Conservation (phyloP, 2,329 filamentous ascomycete genomes). For the Ceratocystis ficicola region DNA sequence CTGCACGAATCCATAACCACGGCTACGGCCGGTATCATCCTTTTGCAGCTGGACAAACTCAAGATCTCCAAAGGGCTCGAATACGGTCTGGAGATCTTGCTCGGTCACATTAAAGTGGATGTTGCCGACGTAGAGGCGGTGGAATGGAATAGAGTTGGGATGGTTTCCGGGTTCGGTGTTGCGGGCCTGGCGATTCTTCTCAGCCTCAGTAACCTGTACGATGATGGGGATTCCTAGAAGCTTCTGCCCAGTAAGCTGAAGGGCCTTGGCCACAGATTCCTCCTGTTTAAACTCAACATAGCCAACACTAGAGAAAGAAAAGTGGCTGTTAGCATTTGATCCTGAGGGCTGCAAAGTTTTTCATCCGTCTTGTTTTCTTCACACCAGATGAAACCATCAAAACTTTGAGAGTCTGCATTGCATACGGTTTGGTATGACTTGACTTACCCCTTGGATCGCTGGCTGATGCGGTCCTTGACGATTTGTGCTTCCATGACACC, state of each 20-base stretch:
- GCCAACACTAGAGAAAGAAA: conserved; percentile 56
- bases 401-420: too few relatives aligned
- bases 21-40: conserved; percentile 78
- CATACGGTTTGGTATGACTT: conserved; percentile 29
- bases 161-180: conserved; percentile 58
- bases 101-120: conserved; percentile 99
- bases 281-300: conserved; percentile 98
- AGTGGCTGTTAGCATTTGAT: conserved; percentile 30
- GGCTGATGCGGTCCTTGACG: conserved; percentile 92
- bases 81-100: conserved; percentile 86
- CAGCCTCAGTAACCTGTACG: conserved; percentile 93
- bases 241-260: conserved; percentile 97
- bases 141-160: conserved; percentile 82
- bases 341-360: too few relatives aligned
- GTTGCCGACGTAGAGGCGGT: conserved; percentile 96
- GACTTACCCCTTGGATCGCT: conserved; percentile 87
- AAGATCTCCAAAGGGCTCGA: conserved; percentile 93
- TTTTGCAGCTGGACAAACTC: conserved; percentile 97
- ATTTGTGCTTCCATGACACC: conserved; percentile 96
- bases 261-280: conserved; percentile 82
- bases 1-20: conserved; percentile 98
- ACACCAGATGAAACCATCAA: too few relatives aligned
- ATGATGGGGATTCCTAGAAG: conserved; percentile 98
- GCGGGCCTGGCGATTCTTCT: conserved; percentile 95
- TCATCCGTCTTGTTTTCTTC: too few relatives aligned